A percentile compares a stretch with the other conserved stretches of the same genome.
Conservation (phyloP, 2,329 filamentous ascomycete genomes). For the Epichloe gansuensis region DNA sequence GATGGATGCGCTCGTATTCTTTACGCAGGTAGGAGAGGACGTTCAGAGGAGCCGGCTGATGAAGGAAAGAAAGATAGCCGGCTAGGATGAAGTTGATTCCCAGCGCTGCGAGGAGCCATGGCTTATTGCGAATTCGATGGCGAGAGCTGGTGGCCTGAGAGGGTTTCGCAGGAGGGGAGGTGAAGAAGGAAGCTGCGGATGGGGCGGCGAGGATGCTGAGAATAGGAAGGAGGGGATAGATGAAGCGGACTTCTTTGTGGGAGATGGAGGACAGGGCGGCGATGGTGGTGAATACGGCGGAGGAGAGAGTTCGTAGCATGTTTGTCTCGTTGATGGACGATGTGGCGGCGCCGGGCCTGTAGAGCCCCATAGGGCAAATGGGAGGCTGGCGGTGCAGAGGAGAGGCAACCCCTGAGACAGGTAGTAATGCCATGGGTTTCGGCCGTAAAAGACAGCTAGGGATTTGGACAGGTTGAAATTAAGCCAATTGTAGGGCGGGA, state of each 20-base stretch:
- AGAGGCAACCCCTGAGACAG: slow-evolving; percentile 80
- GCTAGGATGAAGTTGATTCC: slow-evolving; percentile 58
- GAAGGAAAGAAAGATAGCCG: slow-evolving; percentile 60
- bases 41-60: slow-evolving; percentile 68
- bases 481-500: slow-evolving; percentile 78
- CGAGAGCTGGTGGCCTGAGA: slow-evolving; percentile 14
- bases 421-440: slow-evolving; percentile 88
- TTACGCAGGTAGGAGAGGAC: slow-evolving; percentile 65
- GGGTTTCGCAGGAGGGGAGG: slow-evolving; percentile 19
- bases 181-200: slow-evolving; percentile 54
- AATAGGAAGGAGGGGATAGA: slow-evolving; percentile 82
- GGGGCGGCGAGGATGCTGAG: slow-evolving; percentile 70
- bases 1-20: slow-evolving; percentile 52
- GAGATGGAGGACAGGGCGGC: slow-evolving; percentile 62
- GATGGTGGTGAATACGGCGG: slow-evolving; percentile 47
- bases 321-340: slow-evolving; percentile 23
- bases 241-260: slow-evolving; percentile 96
- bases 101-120: slow-evolving; percentile 46
- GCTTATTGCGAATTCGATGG: slow-evolving; percentile 35
- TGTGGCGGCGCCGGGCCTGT: slow-evolving; percentile 25
- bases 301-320: slow-evolving; percentile 34
- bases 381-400: slow-evolving; percentile 70
- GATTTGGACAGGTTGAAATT: slow-evolving; percentile 84
- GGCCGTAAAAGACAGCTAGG: slow-evolving; percentile 84
- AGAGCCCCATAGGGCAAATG: slow-evolving; percentile 58